Evolutionary conservation across 768 basidiomycete genomes (phyloP).

Genomic region (Lyophyllum atratum): DNA sequence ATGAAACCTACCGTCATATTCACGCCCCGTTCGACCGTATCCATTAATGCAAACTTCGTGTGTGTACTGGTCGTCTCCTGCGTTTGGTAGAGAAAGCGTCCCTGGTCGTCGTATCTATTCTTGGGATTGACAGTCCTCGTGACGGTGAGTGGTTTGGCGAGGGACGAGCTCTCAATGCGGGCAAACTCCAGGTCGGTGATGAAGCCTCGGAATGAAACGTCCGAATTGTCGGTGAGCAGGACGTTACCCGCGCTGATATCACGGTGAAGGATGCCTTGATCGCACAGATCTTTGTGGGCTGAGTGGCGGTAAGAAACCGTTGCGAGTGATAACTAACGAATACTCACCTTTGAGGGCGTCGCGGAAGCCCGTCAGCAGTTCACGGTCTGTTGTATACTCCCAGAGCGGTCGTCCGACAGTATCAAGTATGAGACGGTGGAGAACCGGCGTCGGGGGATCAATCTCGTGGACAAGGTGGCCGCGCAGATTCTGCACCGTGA

Average conservation of each 20-base stretch:
- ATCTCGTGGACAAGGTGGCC: neutral
- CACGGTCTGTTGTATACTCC: constrained; percentile 17
- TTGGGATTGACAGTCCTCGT: neutral
- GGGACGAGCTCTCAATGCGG: neutral
- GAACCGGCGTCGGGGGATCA: constrained; percentile 6
- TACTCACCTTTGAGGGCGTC: constrained; percentile 17
- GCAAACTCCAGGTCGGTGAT: constrained; percentile 4
- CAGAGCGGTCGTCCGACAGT: constrained; percentile 20
- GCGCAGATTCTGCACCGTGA: constrained; percentile 7
- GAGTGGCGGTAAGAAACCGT: neutral
- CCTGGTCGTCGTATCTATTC: neutral
- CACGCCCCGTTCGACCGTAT: neutral
- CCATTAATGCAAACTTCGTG: neutral
- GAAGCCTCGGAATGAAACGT: neutral
- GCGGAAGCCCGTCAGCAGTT: constrained; percentile 17
- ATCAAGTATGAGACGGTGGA: constrained; percentile 18
- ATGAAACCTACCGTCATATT: neutral
- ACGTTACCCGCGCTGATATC: constrained; percentile 37
- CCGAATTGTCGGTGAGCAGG: constrained; percentile 18
- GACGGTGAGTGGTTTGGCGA: neutral
- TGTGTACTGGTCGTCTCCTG: neutral
- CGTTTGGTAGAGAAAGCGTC: neutral
- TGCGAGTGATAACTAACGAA: neutral
- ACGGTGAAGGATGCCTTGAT: constrained; percentile 29
- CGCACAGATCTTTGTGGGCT: constrained; percentile 22